phyloP scores from a whole-genome alignment of 176 grass and related monocot genomes.

The Microstegium vimineum region DNA sequence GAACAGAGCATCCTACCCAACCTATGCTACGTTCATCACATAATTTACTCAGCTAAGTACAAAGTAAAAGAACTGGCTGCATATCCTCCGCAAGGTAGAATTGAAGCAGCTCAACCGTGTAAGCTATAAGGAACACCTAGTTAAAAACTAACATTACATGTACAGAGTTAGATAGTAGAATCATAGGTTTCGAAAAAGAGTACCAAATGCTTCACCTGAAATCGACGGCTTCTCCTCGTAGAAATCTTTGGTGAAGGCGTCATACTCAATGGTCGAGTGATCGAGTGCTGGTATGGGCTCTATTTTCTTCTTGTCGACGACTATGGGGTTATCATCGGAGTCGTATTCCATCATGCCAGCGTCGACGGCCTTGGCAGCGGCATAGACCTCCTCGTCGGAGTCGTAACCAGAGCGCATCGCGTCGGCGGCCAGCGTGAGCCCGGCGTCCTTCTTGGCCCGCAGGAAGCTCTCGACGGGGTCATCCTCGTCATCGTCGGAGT shows the following conservation, averaged over 20 bases:
- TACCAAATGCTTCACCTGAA: slow-evolving; percentile 51
- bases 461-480: slow-evolving; percentile 92
- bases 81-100: not conserved
- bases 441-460: slow-evolving; percentile 79
- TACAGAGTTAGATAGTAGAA: not conserved
- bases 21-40: not conserved
- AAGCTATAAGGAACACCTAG: not conserved
- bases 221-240: slow-evolving; percentile 92
- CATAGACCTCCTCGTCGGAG: slow-evolving; percentile 98
- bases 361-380: slow-evolving; percentile 93
- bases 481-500: slow-evolving; percentile 74
- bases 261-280: slow-evolving; percentile 74
- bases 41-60: slow-evolving; percentile 3
- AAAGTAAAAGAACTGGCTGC: not conserved
- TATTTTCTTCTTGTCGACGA: slow-evolving; percentile 94
- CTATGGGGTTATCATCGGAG: slow-evolving; percentile 85
- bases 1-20: not conserved
- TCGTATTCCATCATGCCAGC: slow-evolving; percentile 89
- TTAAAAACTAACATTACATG: not conserved
- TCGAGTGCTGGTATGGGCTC: slow-evolving; percentile 83
- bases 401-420: slow-evolving; percentile 73
- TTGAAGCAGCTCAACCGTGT: not conserved
- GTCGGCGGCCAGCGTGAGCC: slow-evolving; percentile 71
- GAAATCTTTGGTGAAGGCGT: slow-evolving; percentile 81
- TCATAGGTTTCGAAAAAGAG: not conserved